Evolutionary conservation across 1,284 basidiomycete species (phyloP).

Genomic region (Apiotrichum laibachii): DNA sequence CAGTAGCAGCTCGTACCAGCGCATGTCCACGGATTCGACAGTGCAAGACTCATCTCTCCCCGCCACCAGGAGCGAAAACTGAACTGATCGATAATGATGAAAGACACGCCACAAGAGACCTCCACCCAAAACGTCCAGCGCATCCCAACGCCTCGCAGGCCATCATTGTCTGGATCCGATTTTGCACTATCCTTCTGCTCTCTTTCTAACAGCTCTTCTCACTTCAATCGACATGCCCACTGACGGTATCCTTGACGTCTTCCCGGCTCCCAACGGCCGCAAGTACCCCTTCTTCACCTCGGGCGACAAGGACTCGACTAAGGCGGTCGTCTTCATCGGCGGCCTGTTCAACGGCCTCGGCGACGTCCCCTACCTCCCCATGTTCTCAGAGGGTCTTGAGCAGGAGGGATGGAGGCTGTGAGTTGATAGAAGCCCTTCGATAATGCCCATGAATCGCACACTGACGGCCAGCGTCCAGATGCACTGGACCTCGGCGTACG

Average conservation of each 20-base stretch:
- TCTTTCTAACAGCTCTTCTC: too few species aligned
- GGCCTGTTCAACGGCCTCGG: constrained; percentile 47
- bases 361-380: constrained; percentile 36
- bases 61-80: too few species aligned
- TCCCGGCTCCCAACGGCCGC: constrained; percentile 7
- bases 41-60: too few species aligned
- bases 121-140: too few species aligned
- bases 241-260: background rate
- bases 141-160: too few species aligned
- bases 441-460: background rate
- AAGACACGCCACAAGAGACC: too few species aligned
- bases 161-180: too few species aligned
- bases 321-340: constrained; percentile 47
- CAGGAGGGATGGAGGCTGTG: constrained; percentile 46
- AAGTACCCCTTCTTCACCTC: constrained; percentile 41
- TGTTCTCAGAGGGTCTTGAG: constrained; percentile 30
- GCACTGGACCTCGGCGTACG: constrained; percentile 47
- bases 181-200: too few species aligned
- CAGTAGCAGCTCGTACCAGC: too few species aligned
- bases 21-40: too few species aligned
- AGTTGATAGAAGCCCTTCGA: constrained; percentile 15
- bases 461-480: constrained; percentile 38
- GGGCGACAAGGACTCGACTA: constrained; percentile 29
- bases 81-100: too few species aligned
- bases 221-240: background rate